Evolutionary conservation across 495 filamentous ascomycete species (phyloP).

Genomic region (Pyronema omphalodes): DNA sequence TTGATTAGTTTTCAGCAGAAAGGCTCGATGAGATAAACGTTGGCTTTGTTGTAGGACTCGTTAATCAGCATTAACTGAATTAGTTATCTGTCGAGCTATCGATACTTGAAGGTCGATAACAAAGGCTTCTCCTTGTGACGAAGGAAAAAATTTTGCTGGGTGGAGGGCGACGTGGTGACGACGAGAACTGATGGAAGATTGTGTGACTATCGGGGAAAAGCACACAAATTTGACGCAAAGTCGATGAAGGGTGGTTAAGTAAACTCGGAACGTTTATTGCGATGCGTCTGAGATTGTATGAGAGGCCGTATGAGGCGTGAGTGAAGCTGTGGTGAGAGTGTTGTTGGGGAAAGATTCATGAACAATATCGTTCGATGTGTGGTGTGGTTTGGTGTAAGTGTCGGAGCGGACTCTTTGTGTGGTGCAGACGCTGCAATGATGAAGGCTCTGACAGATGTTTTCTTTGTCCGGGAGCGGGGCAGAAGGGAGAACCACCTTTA

Average conservation of each 20-base stretch:
- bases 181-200: conserved; percentile 1
- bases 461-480: not conserved
- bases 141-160: not conserved
- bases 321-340: conserved; percentile 22
- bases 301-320: conserved; percentile 25
- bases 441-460: not conserved
- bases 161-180: conserved; percentile 3
- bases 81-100: conserved; percentile 1
- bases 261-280: conserved; percentile 15
- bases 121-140: not conserved
- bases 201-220: conserved; percentile 7
- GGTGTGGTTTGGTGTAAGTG: not conserved
- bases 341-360: conserved; percentile 25
- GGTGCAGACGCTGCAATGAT: not conserved
- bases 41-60: conserved; percentile 15
- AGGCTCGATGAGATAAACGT: conserved; percentile 3
- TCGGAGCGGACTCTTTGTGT: not conserved
- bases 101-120: not conserved
- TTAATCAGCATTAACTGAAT: conserved; percentile 23
- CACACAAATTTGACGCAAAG: conserved; percentile 7
- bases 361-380: conserved; percentile 13
- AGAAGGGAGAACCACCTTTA: not conserved
- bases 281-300: conserved; percentile 21
- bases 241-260: conserved; percentile 12
- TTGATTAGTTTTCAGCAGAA: conserved; percentile 17